Percentiles rank a stretch among this genome's conserved stretches.
Conservation (phyloP, 163 green algal genomes). For the Chlorella variabilis region DNA sequence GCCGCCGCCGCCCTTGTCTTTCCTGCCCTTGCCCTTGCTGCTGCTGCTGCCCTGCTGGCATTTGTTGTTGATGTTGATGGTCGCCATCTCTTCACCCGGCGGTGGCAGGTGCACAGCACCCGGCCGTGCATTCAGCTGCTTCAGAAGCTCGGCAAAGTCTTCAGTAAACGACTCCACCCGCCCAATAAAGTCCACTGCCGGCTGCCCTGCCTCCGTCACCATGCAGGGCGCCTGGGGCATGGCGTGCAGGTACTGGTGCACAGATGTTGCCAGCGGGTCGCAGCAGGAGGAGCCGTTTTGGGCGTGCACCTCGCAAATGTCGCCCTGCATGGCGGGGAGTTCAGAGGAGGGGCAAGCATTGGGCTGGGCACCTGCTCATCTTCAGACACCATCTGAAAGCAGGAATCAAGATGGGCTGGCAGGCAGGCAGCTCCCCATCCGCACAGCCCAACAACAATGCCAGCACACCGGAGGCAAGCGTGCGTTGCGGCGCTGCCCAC, state of each 20-base stretch:
- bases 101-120: not conserved
- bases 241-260: slow-evolving; percentile 8
- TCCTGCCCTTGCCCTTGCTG: not conserved
- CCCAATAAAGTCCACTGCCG: not conserved
- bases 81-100: not conserved
- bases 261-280: not conserved
- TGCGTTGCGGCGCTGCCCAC: not conserved
- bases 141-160: not conserved
- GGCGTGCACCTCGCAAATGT: not conserved
- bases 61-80: not conserved
- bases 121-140: not conserved
- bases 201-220: not conserved
- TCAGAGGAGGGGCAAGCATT: too few species aligned
- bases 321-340: not conserved
- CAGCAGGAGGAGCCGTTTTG: not conserved
- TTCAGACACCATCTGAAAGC: too few species aligned
- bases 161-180: not conserved
- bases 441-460: too few species aligned
- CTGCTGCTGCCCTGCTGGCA: not conserved
- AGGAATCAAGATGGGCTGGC: too few species aligned
- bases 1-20: too few species aligned
- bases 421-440: not conserved
- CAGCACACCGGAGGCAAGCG: not conserved
- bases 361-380: too few species aligned
- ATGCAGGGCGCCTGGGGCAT: slow-evolving; percentile 8